A percentile compares a stretch with the other conserved stretches of the same genome.
Evolutionary conservation across 306 rosid species (phyloP).

Genomic region (Inga laurina): DNA sequence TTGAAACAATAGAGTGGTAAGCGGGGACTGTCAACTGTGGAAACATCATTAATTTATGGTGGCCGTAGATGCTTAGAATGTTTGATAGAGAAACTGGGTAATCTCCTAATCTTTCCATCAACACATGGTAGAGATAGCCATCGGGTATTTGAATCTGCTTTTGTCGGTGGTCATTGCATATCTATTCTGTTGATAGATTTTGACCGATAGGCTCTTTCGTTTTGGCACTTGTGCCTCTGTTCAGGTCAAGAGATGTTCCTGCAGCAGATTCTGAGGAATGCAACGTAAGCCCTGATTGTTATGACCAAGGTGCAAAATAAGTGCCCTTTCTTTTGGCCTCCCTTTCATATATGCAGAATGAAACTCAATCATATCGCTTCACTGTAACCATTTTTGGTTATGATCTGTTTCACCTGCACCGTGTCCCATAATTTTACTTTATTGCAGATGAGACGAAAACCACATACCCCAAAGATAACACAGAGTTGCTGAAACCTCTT

Average conservation of each 20-base stretch:
- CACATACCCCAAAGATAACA: conserved; percentile 18
- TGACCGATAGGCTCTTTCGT: conserved; percentile 20
- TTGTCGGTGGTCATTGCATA: not conserved
- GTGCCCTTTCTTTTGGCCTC: not conserved
- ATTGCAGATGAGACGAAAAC: conserved; percentile 21
- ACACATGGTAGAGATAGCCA: too few relatives aligned
- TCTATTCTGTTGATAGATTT: conserved; percentile 11
- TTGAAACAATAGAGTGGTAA: not conserved
- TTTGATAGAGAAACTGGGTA: not conserved
- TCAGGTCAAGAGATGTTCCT: conserved; percentile 12
- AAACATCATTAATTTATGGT: not conserved
- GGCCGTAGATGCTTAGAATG: not conserved
- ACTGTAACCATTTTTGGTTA: not conserved
- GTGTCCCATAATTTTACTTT: not conserved
- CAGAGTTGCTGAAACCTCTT: conserved; percentile 32
- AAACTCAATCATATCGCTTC: too few relatives aligned
- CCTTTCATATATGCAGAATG: not conserved
- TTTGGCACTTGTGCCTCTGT: conserved; percentile 27
- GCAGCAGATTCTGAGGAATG: conserved; percentile 11
- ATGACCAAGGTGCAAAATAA: conserved; percentile 18
- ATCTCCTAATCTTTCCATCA: not conserved
- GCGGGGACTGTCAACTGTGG: not conserved
- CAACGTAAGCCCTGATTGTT: not conserved
- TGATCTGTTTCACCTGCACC: not conserved
- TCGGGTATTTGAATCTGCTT: too few relatives aligned